Percentiles rank a stretch among this genome's conserved stretches.
Conservation (phyloP, 306 rosid species). For the Morella rubra region DNA sequence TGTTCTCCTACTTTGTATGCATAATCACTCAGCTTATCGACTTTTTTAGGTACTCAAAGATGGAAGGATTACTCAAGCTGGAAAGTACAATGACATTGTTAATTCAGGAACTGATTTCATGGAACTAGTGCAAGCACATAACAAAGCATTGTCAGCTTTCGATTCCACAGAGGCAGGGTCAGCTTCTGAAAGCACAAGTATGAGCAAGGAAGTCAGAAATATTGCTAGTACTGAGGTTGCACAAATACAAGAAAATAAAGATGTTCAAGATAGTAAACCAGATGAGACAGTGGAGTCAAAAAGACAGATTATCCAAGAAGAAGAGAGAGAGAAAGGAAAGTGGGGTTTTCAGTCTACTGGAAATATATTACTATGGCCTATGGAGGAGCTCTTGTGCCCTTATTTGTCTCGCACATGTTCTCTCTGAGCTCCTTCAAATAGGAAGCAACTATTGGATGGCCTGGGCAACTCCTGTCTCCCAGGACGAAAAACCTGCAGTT, state of each 20-base stretch:
- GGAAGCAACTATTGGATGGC: constrained; percentile 81
- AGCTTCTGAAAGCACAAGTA: constrained; percentile 24
- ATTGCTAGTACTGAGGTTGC: constrained; percentile 2
- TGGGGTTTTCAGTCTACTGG: constrained; percentile 56
- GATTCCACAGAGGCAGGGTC: constrained; percentile 31
- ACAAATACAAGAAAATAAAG: constrained; percentile 33
- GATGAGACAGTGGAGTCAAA: constrained; percentile 29
- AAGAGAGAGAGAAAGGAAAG: constrained; percentile 73
- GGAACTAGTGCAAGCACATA: constrained; percentile 82
- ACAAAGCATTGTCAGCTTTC: constrained; percentile 63
- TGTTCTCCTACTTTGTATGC: neutral
- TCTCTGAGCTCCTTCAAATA: constrained; percentile 53
- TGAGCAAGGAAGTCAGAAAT: constrained; percentile 29
- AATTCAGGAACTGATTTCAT: constrained; percentile 63
- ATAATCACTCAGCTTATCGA: neutral
- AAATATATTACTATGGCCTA: constrained; percentile 51
- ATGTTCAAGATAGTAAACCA: constrained; percentile 30
- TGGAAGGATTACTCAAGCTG: constrained; percentile 76
- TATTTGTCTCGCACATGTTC: constrained; percentile 44
- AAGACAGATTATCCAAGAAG: constrained; percentile 71
- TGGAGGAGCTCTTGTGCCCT: constrained; percentile 61
- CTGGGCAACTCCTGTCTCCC: constrained; percentile 63
- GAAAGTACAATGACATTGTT: constrained; percentile 67
- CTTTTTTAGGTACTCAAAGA: constrained; percentile 75
- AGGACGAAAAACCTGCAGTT: constrained; percentile 34